Conservation (phyloP, 2,329 filamentous ascomycete genomes). For the Venturia carpophila region DNA sequence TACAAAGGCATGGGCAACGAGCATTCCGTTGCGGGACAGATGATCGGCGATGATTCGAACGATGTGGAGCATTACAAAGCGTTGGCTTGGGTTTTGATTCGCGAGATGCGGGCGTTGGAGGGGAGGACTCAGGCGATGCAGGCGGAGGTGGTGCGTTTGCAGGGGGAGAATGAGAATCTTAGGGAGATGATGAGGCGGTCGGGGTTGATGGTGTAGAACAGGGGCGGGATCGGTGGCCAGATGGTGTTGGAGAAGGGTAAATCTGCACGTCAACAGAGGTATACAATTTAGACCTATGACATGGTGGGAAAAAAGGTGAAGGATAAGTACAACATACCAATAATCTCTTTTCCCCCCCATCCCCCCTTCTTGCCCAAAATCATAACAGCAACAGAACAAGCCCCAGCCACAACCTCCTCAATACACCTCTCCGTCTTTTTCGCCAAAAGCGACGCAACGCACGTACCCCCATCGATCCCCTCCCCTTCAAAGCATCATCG, state of each 20-base stretch:
- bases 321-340: not conserved
- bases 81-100: not conserved
- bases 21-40: not conserved
- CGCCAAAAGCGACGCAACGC: not conserved
- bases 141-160: not conserved
- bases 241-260: not conserved
- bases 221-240: not conserved
- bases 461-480: slow-evolving; percentile 20
- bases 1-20: not conserved
- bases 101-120: not conserved
- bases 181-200: not conserved
- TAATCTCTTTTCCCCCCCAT: too few relatives aligned
- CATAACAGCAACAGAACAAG: slow-evolving; percentile 23
- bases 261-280: too few relatives aligned
- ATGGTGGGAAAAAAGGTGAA: too few relatives aligned
- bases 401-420: slow-evolving; percentile 21
- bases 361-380: slow-evolving; percentile 17
- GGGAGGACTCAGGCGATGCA: not conserved
- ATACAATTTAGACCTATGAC: too few relatives aligned
- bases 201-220: not conserved
- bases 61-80: not conserved
- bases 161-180: not conserved
- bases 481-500: slow-evolving; percentile 34
- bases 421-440: slow-evolving; percentile 11
- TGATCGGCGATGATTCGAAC: not conserved